Base-by-base conservation (phyloP, 768 basidiomycete genomes). In the Suillus variegatus region DNA sequence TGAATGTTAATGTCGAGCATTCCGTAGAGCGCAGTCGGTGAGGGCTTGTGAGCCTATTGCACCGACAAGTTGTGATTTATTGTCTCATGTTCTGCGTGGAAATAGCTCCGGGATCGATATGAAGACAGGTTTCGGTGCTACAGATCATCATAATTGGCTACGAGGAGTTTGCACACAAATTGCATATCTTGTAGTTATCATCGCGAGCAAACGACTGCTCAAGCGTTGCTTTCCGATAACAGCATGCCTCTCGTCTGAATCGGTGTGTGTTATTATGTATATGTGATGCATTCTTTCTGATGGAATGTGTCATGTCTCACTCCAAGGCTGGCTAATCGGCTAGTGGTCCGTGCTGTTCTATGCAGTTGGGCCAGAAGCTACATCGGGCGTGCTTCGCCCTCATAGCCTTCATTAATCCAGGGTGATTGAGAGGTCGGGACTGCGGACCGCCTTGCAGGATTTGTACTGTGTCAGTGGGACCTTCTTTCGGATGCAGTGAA, bases 331-430 rank as follows among this genome's bases (percentile, higher is more conserved):
- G 32, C 67, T 49, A 65, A 79, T 66, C 40, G 76, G 74, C 51
- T 93, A 91, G 92, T 74, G 75, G 1, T 65, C 73, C 4, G 73
- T 86, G 4, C 89, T 90, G 6, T 94, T 95, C 78, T 94, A 93
- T 67, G 90, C 86, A 28, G 91, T 95, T 13, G 94, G 94, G n/a
- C 46, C 22, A 0, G 78, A 83, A 25, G 81, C 84, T 4, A 94
- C 93, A 2, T 85, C 85, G 0, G 70, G 79, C 0, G 79, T 82
- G 0, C 76, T 91, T 35, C 65, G 69, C 20, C 67, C 86, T 41
- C 74, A 14, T 51, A 25, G 14, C 22, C 25, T 16, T 8, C 83
- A 84, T 22, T 77, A 69, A 2, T 78, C 82, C 18, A 61, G 36
- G 73, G 86, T 0, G 80, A 76, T 13, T 68, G 74, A 1, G 79